These are phyloP conservation scores for Copromyces sp. DNA, from an alignment of 495 filamentous ascomycete species.

Conservation along the genomic window DNA sequence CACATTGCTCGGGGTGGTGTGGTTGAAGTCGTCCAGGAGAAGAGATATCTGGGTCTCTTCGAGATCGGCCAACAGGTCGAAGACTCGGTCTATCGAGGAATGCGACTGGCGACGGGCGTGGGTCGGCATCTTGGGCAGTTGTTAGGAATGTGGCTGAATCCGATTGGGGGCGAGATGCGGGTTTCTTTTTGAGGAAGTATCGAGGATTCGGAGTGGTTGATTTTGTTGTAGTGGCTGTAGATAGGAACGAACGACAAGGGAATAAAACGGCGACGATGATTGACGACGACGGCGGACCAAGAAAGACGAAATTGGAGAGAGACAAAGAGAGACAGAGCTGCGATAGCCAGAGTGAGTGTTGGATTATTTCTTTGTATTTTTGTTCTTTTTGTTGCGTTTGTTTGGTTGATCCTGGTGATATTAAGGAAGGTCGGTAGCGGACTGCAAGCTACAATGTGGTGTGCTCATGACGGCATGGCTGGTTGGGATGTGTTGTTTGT, in stretches of 20 bases:
- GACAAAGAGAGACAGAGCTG: background rate
- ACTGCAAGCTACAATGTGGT: background rate
- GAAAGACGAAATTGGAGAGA: background rate
- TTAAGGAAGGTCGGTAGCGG: background rate
- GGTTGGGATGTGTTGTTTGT: background rate
- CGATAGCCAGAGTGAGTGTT: background rate
- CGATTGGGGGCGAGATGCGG: background rate
- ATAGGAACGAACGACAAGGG: background rate
- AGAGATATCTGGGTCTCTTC: conserved; percentile 24
- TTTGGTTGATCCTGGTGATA: background rate
- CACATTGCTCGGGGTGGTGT: conserved; percentile 29
- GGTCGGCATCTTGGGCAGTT: conserved; percentile 19
- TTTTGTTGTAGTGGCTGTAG: background rate
- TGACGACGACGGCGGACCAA: background rate
- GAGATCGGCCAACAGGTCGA: conserved; percentile 29
- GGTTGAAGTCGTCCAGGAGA: conserved; percentile 28
- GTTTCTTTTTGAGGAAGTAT: background rate
- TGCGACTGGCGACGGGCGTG: conserved; percentile 22
- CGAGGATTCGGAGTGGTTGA: background rate
- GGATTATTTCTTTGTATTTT: background rate
- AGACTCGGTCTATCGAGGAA: conserved; percentile 31
- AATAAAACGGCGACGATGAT: background rate
- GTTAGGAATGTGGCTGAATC: background rate
- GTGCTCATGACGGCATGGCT: background rate
- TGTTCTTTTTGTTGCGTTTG: background rate